Percentiles rank a stretch among this genome's conserved stretches.
Evolutionary conservation across 495 filamentous ascomycete species (phyloP).

Genomic region (Chaetomium fimeti): DNA sequence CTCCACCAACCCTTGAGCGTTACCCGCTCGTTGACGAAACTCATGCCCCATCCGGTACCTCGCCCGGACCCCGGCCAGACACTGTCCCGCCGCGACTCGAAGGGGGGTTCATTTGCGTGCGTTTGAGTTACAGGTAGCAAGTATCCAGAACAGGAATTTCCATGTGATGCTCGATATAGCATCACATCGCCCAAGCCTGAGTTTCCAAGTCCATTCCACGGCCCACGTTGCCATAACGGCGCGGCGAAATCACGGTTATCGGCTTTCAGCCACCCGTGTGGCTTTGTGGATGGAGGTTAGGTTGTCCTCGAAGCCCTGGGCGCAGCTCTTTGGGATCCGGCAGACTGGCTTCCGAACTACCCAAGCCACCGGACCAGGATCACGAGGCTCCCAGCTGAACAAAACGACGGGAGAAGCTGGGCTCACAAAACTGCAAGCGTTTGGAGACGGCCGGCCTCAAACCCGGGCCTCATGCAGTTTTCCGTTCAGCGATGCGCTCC

Average conservation of each 20-base stretch:
- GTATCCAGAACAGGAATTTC: neutral
- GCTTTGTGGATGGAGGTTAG: neutral
- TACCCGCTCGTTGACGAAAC: neutral
- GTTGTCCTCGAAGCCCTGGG: neutral
- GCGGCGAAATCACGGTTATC: neutral
- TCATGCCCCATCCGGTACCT: slow-evolving; percentile 2
- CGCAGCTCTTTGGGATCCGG: neutral
- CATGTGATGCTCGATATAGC: neutral
- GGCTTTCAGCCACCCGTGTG: slow-evolving; percentile 2
- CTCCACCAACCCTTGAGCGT: neutral
- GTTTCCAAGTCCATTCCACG: too few species aligned
- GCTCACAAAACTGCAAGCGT: neutral
- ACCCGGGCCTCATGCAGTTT: neutral
- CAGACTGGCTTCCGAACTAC: neutral
- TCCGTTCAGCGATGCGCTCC: too few species aligned
- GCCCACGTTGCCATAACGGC: neutral
- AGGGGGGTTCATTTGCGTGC: neutral
- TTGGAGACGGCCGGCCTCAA: neutral
- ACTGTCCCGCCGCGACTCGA: neutral
- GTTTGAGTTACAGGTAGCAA: neutral
- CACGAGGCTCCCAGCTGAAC: neutral
- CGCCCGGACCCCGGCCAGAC: slow-evolving; percentile 12
- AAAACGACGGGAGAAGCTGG: neutral
- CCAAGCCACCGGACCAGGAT: slow-evolving; percentile 15
- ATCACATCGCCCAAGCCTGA: neutral